Evolutionary conservation across 495 filamentous ascomycete genomes (phyloP).

Genomic region (Aspergillus bertholletiae): DNA sequence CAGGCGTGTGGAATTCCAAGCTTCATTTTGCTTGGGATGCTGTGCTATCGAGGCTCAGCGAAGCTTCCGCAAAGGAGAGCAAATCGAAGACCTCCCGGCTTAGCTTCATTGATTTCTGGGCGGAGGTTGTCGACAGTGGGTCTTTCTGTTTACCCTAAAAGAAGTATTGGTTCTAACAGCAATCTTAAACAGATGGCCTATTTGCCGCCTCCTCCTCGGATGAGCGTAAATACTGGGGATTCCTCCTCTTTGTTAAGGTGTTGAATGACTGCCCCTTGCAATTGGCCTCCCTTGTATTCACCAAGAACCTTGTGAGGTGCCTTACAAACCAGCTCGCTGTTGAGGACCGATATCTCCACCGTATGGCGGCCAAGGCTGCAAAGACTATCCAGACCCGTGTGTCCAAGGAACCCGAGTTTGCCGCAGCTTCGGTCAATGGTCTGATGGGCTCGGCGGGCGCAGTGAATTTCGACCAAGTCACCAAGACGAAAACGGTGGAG

Average conservation of each 20-base stretch:
- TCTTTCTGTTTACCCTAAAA: conserved; percentile 8
- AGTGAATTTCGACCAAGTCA: conserved; percentile 79
- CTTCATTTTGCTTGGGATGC: conserved; percentile 86
- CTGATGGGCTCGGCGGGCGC: conserved; percentile 66
- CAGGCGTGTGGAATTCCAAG: conserved; percentile 75
- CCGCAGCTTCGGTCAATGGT: conserved; percentile 56
- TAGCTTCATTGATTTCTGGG: conserved; percentile 79
- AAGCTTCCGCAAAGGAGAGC: conserved; percentile 19
- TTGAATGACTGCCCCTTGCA: conserved; percentile 49
- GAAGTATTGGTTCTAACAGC: conserved; percentile 9
- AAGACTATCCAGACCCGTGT: conserved; percentile 66
- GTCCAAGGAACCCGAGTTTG: conserved; percentile 56
- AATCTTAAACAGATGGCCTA: conserved; percentile 58
- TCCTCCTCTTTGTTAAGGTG: conserved; percentile 76
- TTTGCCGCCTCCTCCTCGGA: conserved; percentile 78
- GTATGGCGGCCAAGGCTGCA: conserved; percentile 67
- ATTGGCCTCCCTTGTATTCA: conserved; percentile 60
- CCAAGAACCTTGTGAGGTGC: conserved; percentile 75
- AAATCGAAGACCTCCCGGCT: conserved; percentile 36
- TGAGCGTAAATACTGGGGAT: conserved; percentile 86
- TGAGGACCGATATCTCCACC: conserved; percentile 81
- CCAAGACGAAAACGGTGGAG: conserved; percentile 85
- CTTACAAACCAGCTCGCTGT: conserved; percentile 83
- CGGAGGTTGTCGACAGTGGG: conserved; percentile 81
- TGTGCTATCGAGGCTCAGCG: conserved; percentile 51